A percentile compares a stretch with the other conserved stretches of the same genome.
phyloP scores from a whole-genome alignment of 1,284 basidiomycete genomes.

The Kalmanozyma brasiliensis region DNA sequence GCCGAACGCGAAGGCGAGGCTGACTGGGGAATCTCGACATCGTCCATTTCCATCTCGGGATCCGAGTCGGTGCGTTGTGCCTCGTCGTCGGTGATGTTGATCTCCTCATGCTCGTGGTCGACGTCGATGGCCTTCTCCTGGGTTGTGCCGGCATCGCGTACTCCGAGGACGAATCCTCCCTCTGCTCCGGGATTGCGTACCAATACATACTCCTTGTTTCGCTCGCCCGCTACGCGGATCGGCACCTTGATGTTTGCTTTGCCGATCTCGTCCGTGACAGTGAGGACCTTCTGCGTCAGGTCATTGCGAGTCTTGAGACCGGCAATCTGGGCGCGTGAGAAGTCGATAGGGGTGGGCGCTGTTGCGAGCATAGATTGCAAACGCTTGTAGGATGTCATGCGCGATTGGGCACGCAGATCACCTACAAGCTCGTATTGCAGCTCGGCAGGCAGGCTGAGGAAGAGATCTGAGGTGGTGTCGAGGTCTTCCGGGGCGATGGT shows the following conservation, averaged over 20 bases:
- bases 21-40: conserved; percentile 54
- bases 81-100: conserved; percentile 47
- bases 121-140: conserved; percentile 86
- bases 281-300: conserved; percentile 92
- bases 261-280: conserved; percentile 90
- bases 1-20: conserved; percentile 11
- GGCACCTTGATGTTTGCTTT: conserved; percentile 85
- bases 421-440: conserved; percentile 98
- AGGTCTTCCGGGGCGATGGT: conserved; percentile 63
- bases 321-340: conserved; percentile 83
- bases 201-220: conserved; percentile 92
- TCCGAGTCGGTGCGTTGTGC: conserved; percentile 31
- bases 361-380: conserved; percentile 88
- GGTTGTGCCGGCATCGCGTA: conserved; percentile 79
- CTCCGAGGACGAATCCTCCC: conserved; percentile 93
- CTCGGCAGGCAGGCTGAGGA: conserved; percentile 90
- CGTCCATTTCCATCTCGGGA: conserved; percentile 58
- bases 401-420: conserved; percentile 89
- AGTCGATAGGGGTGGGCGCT: conserved; percentile 87
- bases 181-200: conserved; percentile 84
- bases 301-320: conserved; percentile 88
- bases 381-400: conserved; percentile 90
- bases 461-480: conserved; percentile 69
- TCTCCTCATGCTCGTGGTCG: conserved; percentile 53
- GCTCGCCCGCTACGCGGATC: conserved; percentile 90